These are phyloP conservation scores for Veloporphyrellus conicus DNA, from an alignment of 1,284 basidiomycete species.

Conservation along the genomic window DNA sequence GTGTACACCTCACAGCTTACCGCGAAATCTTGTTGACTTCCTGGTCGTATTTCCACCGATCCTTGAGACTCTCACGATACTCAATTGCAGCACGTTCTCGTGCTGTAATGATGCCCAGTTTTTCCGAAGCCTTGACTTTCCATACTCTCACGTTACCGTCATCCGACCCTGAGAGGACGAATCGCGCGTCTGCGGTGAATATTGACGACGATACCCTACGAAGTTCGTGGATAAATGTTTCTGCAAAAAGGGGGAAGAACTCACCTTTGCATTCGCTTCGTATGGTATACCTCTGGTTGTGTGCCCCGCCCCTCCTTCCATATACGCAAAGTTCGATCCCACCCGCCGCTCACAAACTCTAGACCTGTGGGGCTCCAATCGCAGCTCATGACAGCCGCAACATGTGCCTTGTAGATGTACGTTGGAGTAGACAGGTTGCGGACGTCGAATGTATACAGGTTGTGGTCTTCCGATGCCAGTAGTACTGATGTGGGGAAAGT, in stretches of 20 bases:
- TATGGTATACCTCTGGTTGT: constrained; percentile 91
- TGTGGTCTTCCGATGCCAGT: constrained; percentile 96
- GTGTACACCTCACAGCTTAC: constrained; percentile 39
- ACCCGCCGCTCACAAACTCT: constrained; percentile 93
- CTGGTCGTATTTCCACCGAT: constrained; percentile 83
- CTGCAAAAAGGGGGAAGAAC: constrained; percentile 4
- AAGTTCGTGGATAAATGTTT: constrained; percentile 28
- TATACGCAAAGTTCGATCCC: constrained; percentile 91
- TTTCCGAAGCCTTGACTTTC: constrained; percentile 93
- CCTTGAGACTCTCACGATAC: constrained; percentile 84
- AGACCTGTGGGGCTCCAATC: constrained; percentile 95
- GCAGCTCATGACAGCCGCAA: constrained; percentile 90
- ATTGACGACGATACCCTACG: constrained; percentile 64
- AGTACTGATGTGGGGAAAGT: constrained; percentile 90
- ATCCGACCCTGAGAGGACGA: constrained; percentile 91
- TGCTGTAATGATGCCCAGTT: constrained; percentile 87
- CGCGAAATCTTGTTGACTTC: constrained; percentile 82
- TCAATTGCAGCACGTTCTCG: constrained; percentile 90
- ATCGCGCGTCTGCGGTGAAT: constrained; percentile 89
- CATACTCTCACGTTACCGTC: constrained; percentile 97
- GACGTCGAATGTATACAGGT: constrained; percentile 97
- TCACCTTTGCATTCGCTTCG: constrained; percentile 97
- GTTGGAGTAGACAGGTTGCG: constrained; percentile 79
- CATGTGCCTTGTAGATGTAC: constrained; percentile 97
- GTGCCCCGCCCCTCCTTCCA: constrained; percentile 89